Evolutionary conservation across 495 filamentous ascomycete genomes (phyloP).

Genomic region (Xylaria bambusicola): DNA sequence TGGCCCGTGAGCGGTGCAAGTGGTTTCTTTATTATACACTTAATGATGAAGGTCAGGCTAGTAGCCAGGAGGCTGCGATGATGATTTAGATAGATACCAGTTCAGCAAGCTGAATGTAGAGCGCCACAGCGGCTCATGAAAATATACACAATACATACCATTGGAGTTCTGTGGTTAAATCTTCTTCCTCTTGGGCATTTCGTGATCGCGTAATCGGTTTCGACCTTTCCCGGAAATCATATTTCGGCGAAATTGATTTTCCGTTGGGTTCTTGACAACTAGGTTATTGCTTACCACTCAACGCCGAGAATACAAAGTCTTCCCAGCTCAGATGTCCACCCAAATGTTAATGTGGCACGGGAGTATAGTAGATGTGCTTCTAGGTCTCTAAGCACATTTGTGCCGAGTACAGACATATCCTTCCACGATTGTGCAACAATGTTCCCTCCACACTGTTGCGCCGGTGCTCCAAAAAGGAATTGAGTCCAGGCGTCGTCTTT

Average conservation of each 20-base stretch:
- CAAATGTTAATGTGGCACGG: constrained; percentile 56
- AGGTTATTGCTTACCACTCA: constrained; percentile 35
- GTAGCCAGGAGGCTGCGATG: constrained; percentile 17
- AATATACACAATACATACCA: constrained; percentile 11
- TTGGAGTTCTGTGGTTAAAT: neutral
- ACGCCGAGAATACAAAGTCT: constrained; percentile 52
- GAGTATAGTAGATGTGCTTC: constrained; percentile 53
- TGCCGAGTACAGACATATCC: constrained; percentile 36
- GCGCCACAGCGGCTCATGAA: neutral
- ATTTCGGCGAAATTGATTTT: neutral
- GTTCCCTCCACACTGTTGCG: neutral
- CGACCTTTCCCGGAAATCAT: neutral
- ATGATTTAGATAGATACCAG: constrained; percentile 26
- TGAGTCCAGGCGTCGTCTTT: constrained; percentile 54
- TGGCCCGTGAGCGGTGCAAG: constrained; percentile 1
- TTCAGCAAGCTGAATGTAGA: constrained; percentile 16
- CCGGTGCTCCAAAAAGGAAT: constrained; percentile 45
- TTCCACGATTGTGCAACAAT: constrained; percentile 33
- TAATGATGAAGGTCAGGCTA: constrained; percentile 15
- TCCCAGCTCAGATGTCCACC: constrained; percentile 49
- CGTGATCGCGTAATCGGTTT: no score
- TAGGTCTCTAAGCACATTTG: constrained; percentile 43
- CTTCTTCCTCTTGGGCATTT: no score
- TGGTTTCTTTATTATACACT: constrained; percentile 11
- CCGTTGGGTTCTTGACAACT: neutral